Evolutionary conservation across 78 protist species (phyloP).

Genomic region (Corallochytrium limacisporum): DNA sequence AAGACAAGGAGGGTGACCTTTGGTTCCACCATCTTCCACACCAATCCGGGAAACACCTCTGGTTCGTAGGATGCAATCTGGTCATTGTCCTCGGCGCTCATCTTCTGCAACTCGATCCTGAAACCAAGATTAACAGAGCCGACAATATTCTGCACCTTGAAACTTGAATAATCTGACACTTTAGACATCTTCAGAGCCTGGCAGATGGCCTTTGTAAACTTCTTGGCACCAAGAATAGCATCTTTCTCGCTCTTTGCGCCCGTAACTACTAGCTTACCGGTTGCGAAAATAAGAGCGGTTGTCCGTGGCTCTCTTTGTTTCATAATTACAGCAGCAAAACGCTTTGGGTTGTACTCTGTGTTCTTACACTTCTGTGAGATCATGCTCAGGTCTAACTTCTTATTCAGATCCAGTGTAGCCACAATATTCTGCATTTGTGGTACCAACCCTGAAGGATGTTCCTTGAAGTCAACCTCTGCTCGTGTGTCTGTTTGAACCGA

Average conservation of each 20-base stretch:
- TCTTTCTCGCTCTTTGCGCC: slow-evolving; percentile 87
- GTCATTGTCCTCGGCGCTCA: background rate
- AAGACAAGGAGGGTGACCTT: slow-evolving; percentile 82
- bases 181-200: slow-evolving; percentile 8
- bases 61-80: slow-evolving; percentile 93
- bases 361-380: slow-evolving; percentile 83
- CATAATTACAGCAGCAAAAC: slow-evolving; percentile 92
- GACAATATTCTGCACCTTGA: slow-evolving; percentile 85
- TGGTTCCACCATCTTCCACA: slow-evolving; percentile 75
- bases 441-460: slow-evolving; percentile 55
- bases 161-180: slow-evolving; percentile 27
- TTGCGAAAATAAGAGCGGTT: slow-evolving; percentile 80
- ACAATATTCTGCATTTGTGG: slow-evolving; percentile 76
- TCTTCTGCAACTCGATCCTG: background rate
- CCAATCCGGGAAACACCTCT: slow-evolving; percentile 89
- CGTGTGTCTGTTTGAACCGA: too few species aligned
- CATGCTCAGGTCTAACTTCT: slow-evolving; percentile 61
- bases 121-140: slow-evolving; percentile 32
- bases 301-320: slow-evolving; percentile 89
- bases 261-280: slow-evolving; percentile 89
- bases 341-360: slow-evolving; percentile 96
- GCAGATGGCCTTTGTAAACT: slow-evolving; percentile 78
- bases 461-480: background rate
- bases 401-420: slow-evolving; percentile 72
- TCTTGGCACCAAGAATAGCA: slow-evolving; percentile 70